Evolutionary conservation across 192 early-diverging fungal genomes (phyloP).

Genomic region (Umbelopsis ramanniana): DNA sequence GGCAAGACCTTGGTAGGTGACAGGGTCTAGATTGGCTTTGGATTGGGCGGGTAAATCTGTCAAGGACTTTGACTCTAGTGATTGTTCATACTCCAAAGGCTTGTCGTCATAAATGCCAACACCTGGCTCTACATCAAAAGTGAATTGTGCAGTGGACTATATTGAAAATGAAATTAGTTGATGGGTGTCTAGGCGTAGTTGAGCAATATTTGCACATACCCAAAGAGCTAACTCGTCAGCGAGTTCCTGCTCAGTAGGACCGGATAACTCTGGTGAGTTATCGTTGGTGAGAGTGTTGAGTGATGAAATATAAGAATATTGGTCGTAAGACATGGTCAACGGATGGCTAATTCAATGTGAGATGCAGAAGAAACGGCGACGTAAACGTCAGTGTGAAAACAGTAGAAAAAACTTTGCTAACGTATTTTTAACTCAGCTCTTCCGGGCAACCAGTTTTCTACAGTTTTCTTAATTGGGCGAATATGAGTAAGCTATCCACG

Average conservation of each 20-base stretch:
- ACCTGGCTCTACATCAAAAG: constrained; percentile 64
- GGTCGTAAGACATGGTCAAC: constrained; percentile 16
- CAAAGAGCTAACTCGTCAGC: constrained; percentile 74
- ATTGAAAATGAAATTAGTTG: background rate
- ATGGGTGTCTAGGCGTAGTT: background rate
- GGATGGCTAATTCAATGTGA: background rate
- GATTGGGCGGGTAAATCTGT: constrained; percentile 10
- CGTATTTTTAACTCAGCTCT: background rate
- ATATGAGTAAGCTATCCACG: no score
- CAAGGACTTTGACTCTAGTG: background rate
- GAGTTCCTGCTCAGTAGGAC: constrained; percentile 62
- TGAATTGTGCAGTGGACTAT: constrained; percentile 71
- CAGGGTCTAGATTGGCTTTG: constrained; percentile 24
- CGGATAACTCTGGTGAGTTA: constrained; percentile 38
- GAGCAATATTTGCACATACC: constrained; percentile 33
- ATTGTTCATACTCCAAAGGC: constrained; percentile 11
- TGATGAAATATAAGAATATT: constrained; percentile 10
- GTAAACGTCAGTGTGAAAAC: background rate
- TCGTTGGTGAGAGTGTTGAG: constrained; percentile 4
- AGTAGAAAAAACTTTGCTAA: background rate
- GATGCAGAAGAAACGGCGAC: background rate
- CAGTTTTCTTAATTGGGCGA: no score
- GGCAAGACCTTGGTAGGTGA: constrained; percentile 39
- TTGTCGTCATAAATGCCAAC: constrained; percentile 50
- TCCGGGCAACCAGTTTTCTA: background rate